phyloP scores from a whole-genome alignment of 768 basidiomycete genomes.

The Boletellus sp. region DNA sequence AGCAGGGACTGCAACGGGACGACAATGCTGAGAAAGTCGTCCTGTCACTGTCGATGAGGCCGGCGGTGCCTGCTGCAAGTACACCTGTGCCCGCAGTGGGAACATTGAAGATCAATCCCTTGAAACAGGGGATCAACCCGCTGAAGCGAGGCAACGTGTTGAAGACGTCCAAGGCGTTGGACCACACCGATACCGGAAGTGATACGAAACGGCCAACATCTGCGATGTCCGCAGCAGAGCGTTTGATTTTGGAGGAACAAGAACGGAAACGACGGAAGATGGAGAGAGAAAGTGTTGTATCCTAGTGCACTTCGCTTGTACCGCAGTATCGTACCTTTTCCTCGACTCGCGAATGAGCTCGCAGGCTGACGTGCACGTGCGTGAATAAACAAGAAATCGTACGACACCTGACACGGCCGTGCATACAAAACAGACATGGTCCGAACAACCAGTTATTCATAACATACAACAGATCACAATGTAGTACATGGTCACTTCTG shows the following conservation, averaged over 20 bases:
- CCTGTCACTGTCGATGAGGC: slow-evolving; percentile 64
- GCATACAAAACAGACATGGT: neutral
- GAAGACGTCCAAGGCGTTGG: slow-evolving; percentile 45
- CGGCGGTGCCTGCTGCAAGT: slow-evolving; percentile 28
- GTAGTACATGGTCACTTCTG: neutral
- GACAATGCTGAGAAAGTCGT: slow-evolving; percentile 73
- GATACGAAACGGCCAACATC: slow-evolving; percentile 62
- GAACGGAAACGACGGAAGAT: slow-evolving; percentile 81
- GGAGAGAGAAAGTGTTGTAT: slow-evolving; percentile 43
- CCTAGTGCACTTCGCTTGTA: slow-evolving; percentile 11
- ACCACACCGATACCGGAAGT: slow-evolving; percentile 31
- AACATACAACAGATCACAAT: slow-evolving; percentile 16
- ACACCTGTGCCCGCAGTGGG: slow-evolving; percentile 31
- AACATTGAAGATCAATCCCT: slow-evolving; percentile 59
- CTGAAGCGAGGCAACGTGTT: slow-evolving; percentile 74
- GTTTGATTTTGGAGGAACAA: slow-evolving; percentile 85
- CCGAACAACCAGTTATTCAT: neutral
- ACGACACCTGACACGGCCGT: too few species aligned
- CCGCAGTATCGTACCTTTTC: slow-evolving; percentile 2
- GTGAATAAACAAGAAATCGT: neutral
- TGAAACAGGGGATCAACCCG: slow-evolving; percentile 45
- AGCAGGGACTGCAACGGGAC: slow-evolving; percentile 62
- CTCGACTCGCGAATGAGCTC: too few species aligned
- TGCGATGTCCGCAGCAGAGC: slow-evolving; percentile 78
- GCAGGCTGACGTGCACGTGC: neutral